Evolutionary conservation across 441 rosid species (phyloP), one percentile per base, ranked within the genome.

Genomic region (Populus hybrid): DNA sequence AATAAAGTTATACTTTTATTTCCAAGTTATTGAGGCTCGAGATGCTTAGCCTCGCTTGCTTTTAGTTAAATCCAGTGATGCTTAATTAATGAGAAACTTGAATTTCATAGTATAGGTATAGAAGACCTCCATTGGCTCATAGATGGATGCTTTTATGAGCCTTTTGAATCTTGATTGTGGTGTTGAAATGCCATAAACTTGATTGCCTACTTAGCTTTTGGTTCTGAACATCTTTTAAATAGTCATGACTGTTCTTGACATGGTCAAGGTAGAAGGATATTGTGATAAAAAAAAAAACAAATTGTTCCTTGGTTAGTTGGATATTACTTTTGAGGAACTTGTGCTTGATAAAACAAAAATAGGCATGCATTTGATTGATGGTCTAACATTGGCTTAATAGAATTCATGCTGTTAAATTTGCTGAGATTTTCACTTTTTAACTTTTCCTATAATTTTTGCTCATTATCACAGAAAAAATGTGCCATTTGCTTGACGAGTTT

Each of bases 401-500:
- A 14, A 46, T 46, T 46, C 18, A 14, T 46, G 57, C 57, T 14
- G 18, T 46, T 46, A 61, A 61, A 61, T 26, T 23, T 21, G 66
- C 23, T 61, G 66, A 21, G 23, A 61, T 61, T 9, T 61, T 9
- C 8, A 3, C 26, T 21, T 21, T 53, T n/a, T 40, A 4, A 40
- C 50, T 21, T 61, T 61, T 8, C 5, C 12, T 21, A 61, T 21
- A 21, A 61, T 61, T 46, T 46, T 46, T n/a, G 57, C 57, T 46
- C 23, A 59, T 61, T 21, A 21, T 69, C 57, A 34, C 88, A 86
- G 89, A 90, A 87, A 79, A 88, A 91, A 63, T 92, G 97, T 77
- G 86, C 92, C 1, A 89, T 91, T 79, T 92, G 97, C 83, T 84
- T 92, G 85, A 86, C 84, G 69, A 88, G 83, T 83, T 83, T 92